These are phyloP conservation scores for Lipomyces oligophaga DNA, from an alignment of 805 yeast genomes.

Conservation along the genomic window DNA sequence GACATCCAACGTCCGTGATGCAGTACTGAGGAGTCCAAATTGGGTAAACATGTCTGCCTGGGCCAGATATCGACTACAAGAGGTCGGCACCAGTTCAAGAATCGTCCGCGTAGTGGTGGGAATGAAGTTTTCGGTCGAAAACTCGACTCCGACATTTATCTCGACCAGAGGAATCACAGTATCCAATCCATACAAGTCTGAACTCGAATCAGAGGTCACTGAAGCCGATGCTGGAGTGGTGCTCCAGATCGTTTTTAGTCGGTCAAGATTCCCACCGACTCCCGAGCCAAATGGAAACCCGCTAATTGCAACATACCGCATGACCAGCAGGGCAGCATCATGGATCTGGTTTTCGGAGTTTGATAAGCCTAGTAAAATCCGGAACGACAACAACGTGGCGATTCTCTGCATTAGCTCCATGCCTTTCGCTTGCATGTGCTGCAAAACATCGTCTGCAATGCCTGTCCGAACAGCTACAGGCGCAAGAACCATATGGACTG, in stretches of 20 bases:
- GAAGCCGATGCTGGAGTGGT: not conserved
- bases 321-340: constrained; percentile 20
- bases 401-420: constrained; percentile 18
- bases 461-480: too few relatives aligned
- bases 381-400: constrained; percentile 13
- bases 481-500: constrained; percentile 2
- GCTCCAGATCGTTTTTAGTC: constrained; percentile 18
- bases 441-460: constrained; percentile 4
- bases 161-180: constrained; percentile 2
- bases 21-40: constrained; percentile 11
- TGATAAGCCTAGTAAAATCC: constrained; percentile 7
- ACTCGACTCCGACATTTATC: constrained; percentile 2
- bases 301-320: constrained; percentile 17
- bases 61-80: constrained; percentile 28
- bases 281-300: constrained; percentile 19
- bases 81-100: constrained; percentile 7
- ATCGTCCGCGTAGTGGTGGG: constrained; percentile 12
- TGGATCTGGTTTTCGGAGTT: not conserved
- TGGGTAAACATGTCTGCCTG: constrained; percentile 33
- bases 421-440: constrained; percentile 8
- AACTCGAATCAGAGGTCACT: not conserved
- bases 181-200: constrained; percentile 4
- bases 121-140: not conserved
- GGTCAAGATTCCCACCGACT: constrained; percentile 13
- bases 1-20: constrained; percentile 1